A percentile compares a stretch with the other conserved stretches of the same genome.
These are phyloP conservation scores for Penicillium crustosum DNA, from an alignment of 2,329 filamentous ascomycete genomes.

Conservation along the genomic window DNA sequence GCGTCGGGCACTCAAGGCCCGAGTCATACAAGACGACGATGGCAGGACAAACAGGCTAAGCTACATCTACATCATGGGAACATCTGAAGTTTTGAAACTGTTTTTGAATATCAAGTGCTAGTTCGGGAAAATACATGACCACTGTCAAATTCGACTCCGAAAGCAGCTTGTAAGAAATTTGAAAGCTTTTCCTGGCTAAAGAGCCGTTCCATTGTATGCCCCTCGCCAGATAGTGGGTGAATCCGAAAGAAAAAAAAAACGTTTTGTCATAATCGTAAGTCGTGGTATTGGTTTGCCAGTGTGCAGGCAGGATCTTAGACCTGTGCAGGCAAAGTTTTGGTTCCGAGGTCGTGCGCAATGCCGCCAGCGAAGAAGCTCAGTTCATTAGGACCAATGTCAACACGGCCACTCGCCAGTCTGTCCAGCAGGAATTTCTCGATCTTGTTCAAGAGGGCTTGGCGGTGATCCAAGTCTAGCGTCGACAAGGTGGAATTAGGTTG, in stretches of 20 bases:
- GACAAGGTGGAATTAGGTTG: constrained; percentile 11
- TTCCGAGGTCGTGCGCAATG: constrained; percentile 35
- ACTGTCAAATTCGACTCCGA: constrained; percentile 4
- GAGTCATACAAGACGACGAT: background rate
- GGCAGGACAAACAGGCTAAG: background rate
- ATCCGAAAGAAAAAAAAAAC: constrained; percentile 11
- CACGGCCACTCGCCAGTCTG: constrained; percentile 31
- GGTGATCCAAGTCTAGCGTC: constrained; percentile 5
- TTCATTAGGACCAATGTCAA: constrained; percentile 38
- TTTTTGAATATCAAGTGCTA: constrained; percentile 14
- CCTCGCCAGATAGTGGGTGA: constrained; percentile 10
- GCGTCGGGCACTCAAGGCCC: background rate
- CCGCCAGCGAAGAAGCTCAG: constrained; percentile 44
- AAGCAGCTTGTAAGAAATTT: background rate
- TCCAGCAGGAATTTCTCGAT: constrained; percentile 39
- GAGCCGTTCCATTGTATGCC: constrained; percentile 9
- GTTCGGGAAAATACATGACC: constrained; percentile 7
- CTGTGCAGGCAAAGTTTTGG: constrained; percentile 18
- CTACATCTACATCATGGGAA: background rate
- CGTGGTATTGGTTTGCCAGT: constrained; percentile 12
- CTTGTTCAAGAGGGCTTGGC: constrained; percentile 31
- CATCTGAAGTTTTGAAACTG: constrained; percentile 1
- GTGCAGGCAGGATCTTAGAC: background rate
- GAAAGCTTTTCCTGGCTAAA: constrained; percentile 14
- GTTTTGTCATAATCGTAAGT: constrained; percentile 25